Evolutionary conservation across 441 rosid species (phyloP).

Genomic region (Populus hybrid): DNA sequence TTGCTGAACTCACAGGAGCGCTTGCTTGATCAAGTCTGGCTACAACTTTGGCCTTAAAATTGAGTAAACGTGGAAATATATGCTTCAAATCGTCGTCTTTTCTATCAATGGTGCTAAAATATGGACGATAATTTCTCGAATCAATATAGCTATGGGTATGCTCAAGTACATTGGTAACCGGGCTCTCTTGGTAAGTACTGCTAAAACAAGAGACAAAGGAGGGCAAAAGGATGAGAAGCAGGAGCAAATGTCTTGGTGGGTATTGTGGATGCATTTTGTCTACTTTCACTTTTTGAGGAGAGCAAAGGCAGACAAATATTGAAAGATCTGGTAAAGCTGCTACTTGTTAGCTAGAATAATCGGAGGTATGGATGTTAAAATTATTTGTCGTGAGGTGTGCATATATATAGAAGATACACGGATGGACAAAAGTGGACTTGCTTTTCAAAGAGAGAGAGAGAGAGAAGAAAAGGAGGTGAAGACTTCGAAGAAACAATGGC

Average conservation of each 20-base stretch:
- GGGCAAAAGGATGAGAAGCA: conserved; percentile 14
- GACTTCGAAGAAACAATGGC: conserved; percentile 16
- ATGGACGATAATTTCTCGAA: neutral
- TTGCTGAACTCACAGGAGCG: conserved; percentile 8
- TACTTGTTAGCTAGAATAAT: neutral
- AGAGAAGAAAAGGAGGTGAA: neutral
- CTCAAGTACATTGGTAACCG: neutral
- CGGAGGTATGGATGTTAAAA: neutral
- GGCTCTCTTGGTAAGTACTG: conserved; percentile 10
- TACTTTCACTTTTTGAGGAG: neutral
- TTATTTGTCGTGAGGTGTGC: neutral
- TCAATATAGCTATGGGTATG: neutral
- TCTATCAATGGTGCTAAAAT: neutral
- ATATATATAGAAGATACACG: too few relatives aligned
- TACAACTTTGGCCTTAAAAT: neutral
- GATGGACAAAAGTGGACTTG: neutral
- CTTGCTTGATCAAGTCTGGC: neutral
- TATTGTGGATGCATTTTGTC: conserved; percentile 17
- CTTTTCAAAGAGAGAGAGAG: neutral
- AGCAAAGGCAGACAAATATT: neutral
- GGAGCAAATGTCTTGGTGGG: conserved; percentile 10
- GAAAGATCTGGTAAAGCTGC: neutral
- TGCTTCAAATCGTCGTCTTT: neutral
- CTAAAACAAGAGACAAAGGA: conserved; percentile 24
- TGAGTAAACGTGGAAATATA: neutral